Evolutionary conservation across 495 filamentous ascomycete genomes (phyloP), one percentile per base, ranked within the genome.

Genomic region (Xylaria castorea): DNA sequence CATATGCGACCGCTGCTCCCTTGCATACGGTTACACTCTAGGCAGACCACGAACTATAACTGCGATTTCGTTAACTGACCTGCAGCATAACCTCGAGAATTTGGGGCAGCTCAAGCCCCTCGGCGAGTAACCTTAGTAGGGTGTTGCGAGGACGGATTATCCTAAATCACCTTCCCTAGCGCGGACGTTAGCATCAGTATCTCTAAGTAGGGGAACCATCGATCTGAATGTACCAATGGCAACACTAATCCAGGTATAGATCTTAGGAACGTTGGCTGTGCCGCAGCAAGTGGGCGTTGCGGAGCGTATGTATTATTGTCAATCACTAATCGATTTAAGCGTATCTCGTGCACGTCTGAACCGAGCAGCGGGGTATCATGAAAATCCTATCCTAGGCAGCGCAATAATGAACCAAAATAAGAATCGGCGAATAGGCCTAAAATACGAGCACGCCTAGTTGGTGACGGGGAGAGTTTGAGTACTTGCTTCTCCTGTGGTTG

Each of bases 191-290:
- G 64, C 18, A 25, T 67, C 34, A 30, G n/a, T 57, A 38, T 57
- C 6, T 5, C 50, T 34, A 68, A 68, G 32, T 34, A 11, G 64
- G 38, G 46, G 7, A 30, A 57, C 30, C 34, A 68, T 25, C 50
- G 36, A 44, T 68, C 36, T n/a, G 16, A 46, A n/a, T 53, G 64
- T 38, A 57, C 18, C 66, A 25, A 50, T 55, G 30, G 34, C 30
- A 68, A 34, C 7, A 27, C 14, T 40, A 51, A 20, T 30, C 50
- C 32, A 44, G 32, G 50, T 51, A 57, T 57, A 27, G n/a, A 68
- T 68, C 50, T 68, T 40, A n/a, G 65, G 12, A 57, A 30, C 40
- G 38, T 69, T 48, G n/a, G 36, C 53, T 61, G 53, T 36, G 38
- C 67, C 53, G 67, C 53, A 61, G 51, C 27, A 61, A 60, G 32